Base-by-base conservation (phyloP, 2,329 filamentous ascomycete species). In the Endothia cerciana region DNA sequence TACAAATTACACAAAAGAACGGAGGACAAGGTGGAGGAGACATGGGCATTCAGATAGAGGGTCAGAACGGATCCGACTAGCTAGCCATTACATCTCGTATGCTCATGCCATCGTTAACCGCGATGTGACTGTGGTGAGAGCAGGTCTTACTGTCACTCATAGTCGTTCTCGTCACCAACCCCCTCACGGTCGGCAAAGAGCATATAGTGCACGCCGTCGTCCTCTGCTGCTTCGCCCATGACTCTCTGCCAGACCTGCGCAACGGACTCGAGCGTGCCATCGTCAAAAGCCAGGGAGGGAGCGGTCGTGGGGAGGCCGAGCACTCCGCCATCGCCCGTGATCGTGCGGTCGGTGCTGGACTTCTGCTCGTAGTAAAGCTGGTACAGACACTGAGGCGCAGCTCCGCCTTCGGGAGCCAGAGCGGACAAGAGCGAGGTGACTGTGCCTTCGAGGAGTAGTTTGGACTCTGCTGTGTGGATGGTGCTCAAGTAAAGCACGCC, bases 151-250 rank as follows among this genome's bases (percentile, higher is more conserved):
- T 40, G 11, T 63, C 30, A 79, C 61, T 86, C 80, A 69, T 84
- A 85, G 59, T 81, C 76, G 45, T 87, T 84, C 64, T 91, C 87
- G 40, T 85, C 85, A 66, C 78, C 80, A 36, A 80, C 80, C 17
- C 82, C 84, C 73, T 93, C 89, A 30, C 92, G 85, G 67, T 95
- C 91, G 59, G 89, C 85, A 75, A 97, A 97, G 25, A 85, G 81
- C 85, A 97, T 89, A 72, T 95, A 97, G 55, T 85, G 77, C 33
- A 69, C 61, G 6, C 73, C 75, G 22, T 80, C 79, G 22, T 81
- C 80, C 22, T 79, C 79, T 1, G 76, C 79, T 4, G 83, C 82
- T 1, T 80, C 78, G 11, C 83, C 56, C 70, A 86, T 80, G 4
- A 93, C 82, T 59, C 81, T 79, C 68, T 85, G 81, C 93, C 94